Evolutionary conservation across 192 early-diverging fungal genomes (phyloP).

Genomic region (Jimgerdemannia flammicorona): DNA sequence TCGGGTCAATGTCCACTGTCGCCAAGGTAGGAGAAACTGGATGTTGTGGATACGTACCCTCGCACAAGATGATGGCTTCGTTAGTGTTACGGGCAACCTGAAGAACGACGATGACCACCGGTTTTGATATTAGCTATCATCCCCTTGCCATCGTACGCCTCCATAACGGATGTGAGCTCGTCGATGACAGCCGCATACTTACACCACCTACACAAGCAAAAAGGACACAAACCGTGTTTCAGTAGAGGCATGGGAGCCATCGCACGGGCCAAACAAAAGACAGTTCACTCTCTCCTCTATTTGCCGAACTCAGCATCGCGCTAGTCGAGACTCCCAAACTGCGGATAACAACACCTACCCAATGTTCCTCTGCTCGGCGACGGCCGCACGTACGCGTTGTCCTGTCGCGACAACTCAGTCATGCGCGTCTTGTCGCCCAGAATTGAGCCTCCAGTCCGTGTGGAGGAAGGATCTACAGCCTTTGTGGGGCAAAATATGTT

Average conservation of each 20-base stretch:
- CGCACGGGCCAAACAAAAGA: no score
- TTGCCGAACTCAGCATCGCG: not conserved
- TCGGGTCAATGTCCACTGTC: no score
- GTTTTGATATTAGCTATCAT: no score
- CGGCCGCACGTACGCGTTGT: conserved; percentile 71
- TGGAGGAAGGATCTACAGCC: conserved; percentile 84
- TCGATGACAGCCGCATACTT: not conserved
- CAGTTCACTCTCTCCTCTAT: not conserved
- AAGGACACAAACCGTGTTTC: conserved; percentile 4
- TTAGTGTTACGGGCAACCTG: conserved; percentile 77
- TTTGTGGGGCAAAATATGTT: conserved; percentile 9
- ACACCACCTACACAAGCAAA: conserved; percentile 33
- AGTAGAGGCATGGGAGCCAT: no score
- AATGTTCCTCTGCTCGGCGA: conserved; percentile 73
- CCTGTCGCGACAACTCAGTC: conserved; percentile 61
- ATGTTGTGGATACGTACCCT: conserved; percentile 41
- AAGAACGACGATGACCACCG: not conserved
- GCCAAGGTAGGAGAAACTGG: no score
- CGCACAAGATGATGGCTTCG: conserved; percentile 76
- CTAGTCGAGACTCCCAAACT: not conserved
- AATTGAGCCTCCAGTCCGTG: conserved; percentile 77
- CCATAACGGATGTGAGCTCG: not conserved
- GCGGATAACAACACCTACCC: conserved; percentile 30
- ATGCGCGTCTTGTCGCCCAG: conserved; percentile 87
- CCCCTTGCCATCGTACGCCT: not conserved